Base-by-base conservation (phyloP, 768 basidiomycete species). In the Suillus ampliporus region DNA sequence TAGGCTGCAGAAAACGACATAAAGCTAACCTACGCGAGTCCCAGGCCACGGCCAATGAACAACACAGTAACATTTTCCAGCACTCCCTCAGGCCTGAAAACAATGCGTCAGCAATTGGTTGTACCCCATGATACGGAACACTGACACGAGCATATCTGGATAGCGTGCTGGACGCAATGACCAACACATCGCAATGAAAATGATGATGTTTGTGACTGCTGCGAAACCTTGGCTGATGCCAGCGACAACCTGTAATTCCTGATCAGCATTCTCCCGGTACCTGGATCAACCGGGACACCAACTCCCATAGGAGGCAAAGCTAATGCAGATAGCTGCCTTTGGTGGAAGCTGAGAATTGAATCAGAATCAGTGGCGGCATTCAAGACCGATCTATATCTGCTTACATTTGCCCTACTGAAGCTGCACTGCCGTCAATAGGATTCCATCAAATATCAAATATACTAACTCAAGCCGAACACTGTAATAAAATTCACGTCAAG, bases 391-490 rank as follows among this genome's bases (percentile, higher is more conserved):
- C 4, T 13, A 19, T 28, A 13, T 13, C 17, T 10, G 9, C 73
- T 28, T 10, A 75, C 74, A 75, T 63, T 69, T 75, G 75, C 15
- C 21, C 72, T 13, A 67, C 53, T 13, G 64, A 58, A 43, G 54
- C 74, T 76, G 37, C n/a, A 8, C 31, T 52, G 26, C 5, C 26
- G 17, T 72, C 34, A 47, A 46, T 40, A 40, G 3, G 1, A 7
- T 37, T 51, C 19, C 2, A 23, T 17, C 43, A 4, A 37, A 43
- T 13, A 38, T 40, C 28, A 41, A 34, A n/a, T 11, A 17, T 5
- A 68, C 75, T 65, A 10, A 76, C 74, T 64, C 41, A 72, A 59
- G 15, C 74, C 75, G 61, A 72, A 75, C 6, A 48, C 74, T 75
- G 47, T 59, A 5, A 6, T 46, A 41, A 34, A 57, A 61, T 60